Base-by-base conservation (phyloP, 164 flowering plant genomes). In the Taxillus chinensis region DNA sequence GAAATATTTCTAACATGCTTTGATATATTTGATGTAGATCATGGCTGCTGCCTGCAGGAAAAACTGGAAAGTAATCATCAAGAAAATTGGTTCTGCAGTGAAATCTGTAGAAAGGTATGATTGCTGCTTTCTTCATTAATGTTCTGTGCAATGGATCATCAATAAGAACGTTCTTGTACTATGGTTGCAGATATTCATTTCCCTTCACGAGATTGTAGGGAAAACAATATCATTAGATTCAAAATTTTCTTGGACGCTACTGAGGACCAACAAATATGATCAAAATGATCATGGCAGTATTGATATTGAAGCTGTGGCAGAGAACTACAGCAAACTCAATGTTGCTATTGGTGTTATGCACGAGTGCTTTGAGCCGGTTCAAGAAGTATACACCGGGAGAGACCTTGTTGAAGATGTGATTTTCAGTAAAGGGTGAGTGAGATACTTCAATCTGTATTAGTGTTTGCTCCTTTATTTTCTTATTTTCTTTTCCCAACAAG, bases 351-450 rank as follows among this genome's bases (percentile, higher is more conserved):
- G 58, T 49, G 83, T 91, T 56, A 78, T 95, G 83, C 96, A 89
- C 55, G 99, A 95, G 68, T 91, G 92, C 70, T 93, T 95, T 67
- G 81, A 80, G 63, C 86, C 90, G 61, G 71, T 86, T 40, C 72
- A 65, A 61, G 96, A 86, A 37, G 71, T 77, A 59, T 56, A 50
- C 8, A 78, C 87, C n/a, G 60, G 67, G 56, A 81, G 83, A 45
- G 95, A 90, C 75, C 70, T 93, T 45, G 72, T 82, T 43, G 82
- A 78, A 67, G 95, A 89, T 79, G 82, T 87, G 61, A 71, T 95
- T 42, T 91, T 89, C 69, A 72, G 81, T 70, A 83, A 74, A 75
- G 14, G 86, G 98, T 89, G 14, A 85, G 98, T 89, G 58, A 77
- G 78, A 57, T 53, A 43, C 53, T 57, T 9, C 58, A n/a, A 7